Evolutionary conservation across 2,329 filamentous ascomycete species (phyloP).

Genomic region (Arthrobotrys pseudoclavata): DNA sequence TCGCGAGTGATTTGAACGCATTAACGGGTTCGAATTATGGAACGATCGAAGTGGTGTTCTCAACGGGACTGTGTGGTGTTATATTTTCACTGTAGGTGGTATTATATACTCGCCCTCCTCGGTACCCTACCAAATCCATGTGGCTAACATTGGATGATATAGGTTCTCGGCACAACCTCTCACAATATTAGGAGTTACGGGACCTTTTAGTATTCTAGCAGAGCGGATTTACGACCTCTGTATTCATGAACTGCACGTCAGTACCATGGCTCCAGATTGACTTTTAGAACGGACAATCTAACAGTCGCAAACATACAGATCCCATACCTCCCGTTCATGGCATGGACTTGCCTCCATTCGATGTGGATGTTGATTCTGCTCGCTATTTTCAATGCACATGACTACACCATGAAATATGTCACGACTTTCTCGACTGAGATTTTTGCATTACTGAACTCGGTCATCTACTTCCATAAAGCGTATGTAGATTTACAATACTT

Average conservation of each 20-base stretch:
- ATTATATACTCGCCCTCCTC: background rate
- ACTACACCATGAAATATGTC: slow-evolving; percentile 79
- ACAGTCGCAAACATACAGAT: slow-evolving; percentile 66
- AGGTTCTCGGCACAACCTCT: slow-evolving; percentile 74
- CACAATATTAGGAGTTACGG: slow-evolving; percentile 76
- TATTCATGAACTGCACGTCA: slow-evolving; percentile 71
- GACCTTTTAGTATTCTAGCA: slow-evolving; percentile 76
- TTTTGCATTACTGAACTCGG: slow-evolving; percentile 76
- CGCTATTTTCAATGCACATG: slow-evolving; percentile 77
- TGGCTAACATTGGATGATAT: slow-evolving; percentile 24
- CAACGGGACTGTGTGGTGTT: slow-evolving; percentile 75
- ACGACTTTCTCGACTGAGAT: slow-evolving; percentile 77
- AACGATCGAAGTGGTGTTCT: slow-evolving; percentile 77
- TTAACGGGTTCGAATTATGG: slow-evolving; percentile 76
- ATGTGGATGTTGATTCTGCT: slow-evolving; percentile 76
- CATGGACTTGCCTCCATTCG: slow-evolving; percentile 76
- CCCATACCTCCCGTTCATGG: slow-evolving; percentile 76
- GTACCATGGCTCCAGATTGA: slow-evolving; percentile 5
- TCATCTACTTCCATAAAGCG: slow-evolving; percentile 79
- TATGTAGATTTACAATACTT: slow-evolving; percentile 34
- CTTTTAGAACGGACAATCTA: slow-evolving; percentile 31
- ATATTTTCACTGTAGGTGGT: slow-evolving; percentile 73
- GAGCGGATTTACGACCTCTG: slow-evolving; percentile 76
- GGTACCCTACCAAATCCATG: background rate
- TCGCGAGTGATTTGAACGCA: slow-evolving; percentile 75